Conservation (phyloP, 2,329 filamentous ascomycete genomes). For the Pleoardoris graminearum region DNA sequence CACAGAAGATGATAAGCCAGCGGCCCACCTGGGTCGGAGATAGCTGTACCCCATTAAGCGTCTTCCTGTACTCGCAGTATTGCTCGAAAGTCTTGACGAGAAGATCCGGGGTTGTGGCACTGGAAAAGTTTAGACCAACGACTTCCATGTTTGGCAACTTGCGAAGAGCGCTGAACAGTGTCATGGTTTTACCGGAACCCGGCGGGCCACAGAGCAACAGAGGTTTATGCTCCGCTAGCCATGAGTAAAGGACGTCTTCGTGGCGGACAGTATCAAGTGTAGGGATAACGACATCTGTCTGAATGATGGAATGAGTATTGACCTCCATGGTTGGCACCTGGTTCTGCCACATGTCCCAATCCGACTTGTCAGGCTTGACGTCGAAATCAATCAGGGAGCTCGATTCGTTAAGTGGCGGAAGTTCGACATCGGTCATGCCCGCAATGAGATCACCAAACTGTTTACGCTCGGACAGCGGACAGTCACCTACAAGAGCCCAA, state of each 20-base stretch:
- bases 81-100: conserved; percentile 99
- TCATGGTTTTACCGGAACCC: conserved; percentile 99
- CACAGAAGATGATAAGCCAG: conserved; percentile 98
- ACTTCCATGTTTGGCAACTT: conserved; percentile 99
- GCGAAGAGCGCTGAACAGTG: conserved; percentile 92
- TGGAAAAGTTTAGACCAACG: conserved; percentile 98
- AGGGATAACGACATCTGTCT: conserved; percentile 97
- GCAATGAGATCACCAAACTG: conserved; percentile 83
- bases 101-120: conserved; percentile 94
- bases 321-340: conserved; percentile 94
- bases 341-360: conserved; percentile 93
- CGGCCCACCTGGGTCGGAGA: conserved; percentile 95
- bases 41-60: conserved; percentile 90
- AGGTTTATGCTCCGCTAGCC: conserved; percentile 98
- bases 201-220: conserved; percentile 94
- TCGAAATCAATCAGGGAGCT: conserved; percentile 96
- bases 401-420: conserved; percentile 75
- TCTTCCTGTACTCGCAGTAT: conserved; percentile 99
- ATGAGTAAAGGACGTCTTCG: conserved; percentile 98
- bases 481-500: conserved; percentile 96
- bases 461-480: conserved; percentile 84
- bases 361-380: conserved; percentile 79
- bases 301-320: conserved; percentile 96
- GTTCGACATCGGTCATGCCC: conserved; percentile 81
- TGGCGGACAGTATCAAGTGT: conserved; percentile 96